phyloP scores from a whole-genome alignment of 2,329 filamentous ascomycete species.

The Colletotrichum sp. region DNA sequence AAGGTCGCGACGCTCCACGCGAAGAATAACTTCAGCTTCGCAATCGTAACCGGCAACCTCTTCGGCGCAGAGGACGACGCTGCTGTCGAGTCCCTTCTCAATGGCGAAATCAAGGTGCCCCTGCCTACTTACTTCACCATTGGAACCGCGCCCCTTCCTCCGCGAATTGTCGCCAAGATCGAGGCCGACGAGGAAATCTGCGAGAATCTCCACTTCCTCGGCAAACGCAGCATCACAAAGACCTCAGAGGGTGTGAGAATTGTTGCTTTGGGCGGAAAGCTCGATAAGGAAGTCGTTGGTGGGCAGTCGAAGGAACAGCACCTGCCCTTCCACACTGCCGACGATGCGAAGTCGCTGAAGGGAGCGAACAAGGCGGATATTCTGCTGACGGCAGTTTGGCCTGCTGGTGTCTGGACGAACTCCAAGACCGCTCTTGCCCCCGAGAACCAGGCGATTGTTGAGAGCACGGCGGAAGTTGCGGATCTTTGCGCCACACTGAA shows the following conservation, averaged over 20 bases:
- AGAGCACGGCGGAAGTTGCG: conserved; percentile 71
- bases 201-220: conserved; percentile 89
- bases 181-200: conserved; percentile 78
- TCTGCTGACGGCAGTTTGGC: conserved; percentile 87
- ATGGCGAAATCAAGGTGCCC: conserved; percentile 75
- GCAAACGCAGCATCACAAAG: conserved; percentile 85
- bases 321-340: conserved; percentile 77
- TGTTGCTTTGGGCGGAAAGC: conserved; percentile 79
- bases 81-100: conserved; percentile 67
- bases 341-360: conserved; percentile 76
- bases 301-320: conserved; percentile 75
- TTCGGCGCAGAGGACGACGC: conserved; percentile 70
- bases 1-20: conserved; percentile 82
- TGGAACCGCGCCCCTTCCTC: conserved; percentile 74
- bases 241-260: conserved; percentile 90
- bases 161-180: conserved; percentile 73
- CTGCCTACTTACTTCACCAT: conserved; percentile 92
- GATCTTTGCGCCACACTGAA: conserved; percentile 81
- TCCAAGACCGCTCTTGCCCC: conserved; percentile 68
- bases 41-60: conserved; percentile 82
- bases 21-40: conserved; percentile 89
- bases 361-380: conserved; percentile 85
- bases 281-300: conserved; percentile 65
- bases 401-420: conserved; percentile 70
- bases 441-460: conserved; percentile 54